Conservation (phyloP, 2,329 filamentous ascomycete species). For the Scedosporium dehoogii region DNA sequence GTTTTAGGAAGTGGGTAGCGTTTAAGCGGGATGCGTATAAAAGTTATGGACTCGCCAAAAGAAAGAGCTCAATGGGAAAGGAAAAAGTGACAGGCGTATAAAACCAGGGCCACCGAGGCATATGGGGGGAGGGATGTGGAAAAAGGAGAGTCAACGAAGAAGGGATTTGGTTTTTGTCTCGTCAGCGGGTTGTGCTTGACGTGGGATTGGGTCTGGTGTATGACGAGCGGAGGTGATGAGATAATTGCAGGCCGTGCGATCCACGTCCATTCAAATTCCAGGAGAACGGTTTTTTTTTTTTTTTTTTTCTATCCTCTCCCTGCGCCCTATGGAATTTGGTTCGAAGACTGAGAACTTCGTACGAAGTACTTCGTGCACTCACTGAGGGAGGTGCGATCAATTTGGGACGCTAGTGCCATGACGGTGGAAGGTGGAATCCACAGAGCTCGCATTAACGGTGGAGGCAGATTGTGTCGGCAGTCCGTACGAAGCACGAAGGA, state of each 20-base stretch:
- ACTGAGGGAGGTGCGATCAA: too few species aligned
- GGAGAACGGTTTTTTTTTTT: background rate
- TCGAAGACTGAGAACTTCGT: background rate
- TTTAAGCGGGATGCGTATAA: background rate
- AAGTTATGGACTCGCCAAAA: background rate
- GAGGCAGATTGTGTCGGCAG: too few species aligned
- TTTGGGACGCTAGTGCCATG: background rate
- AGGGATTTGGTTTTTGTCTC: background rate
- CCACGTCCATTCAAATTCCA: background rate
- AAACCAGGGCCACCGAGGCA: background rate
- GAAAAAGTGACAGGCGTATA: background rate
- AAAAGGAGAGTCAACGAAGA: background rate
- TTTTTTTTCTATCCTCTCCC: background rate
- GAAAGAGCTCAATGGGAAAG: background rate
- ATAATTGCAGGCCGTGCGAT: conserved; percentile 2
- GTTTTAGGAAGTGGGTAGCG: background rate
- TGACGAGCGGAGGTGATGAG: conserved; percentile 4
- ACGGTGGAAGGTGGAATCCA: background rate
- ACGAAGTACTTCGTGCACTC: too few species aligned
- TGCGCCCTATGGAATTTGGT: background rate
- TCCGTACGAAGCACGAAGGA: too few species aligned
- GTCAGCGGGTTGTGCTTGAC: background rate
- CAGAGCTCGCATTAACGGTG: background rate
- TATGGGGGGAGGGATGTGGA: background rate
- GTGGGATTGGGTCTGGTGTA: conserved; percentile 2